Base-by-base conservation (phyloP, 2,329 filamentous ascomycete genomes). In the Raffaelea ambrosiae region DNA sequence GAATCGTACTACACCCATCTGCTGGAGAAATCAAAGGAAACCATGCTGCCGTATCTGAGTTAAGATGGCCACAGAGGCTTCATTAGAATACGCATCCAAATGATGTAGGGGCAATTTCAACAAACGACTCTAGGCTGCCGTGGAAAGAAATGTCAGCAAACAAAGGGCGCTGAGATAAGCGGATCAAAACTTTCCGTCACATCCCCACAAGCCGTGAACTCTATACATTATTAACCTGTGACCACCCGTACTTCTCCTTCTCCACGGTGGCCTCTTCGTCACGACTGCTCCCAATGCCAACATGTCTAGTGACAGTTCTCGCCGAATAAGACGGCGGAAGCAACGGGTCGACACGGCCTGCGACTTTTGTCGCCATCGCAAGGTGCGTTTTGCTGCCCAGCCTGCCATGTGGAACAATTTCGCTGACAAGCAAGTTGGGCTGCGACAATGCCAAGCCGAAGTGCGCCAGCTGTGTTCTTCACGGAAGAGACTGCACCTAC, bases 321-420 rank as follows among this genome's bases (percentile, higher is more conserved):
- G 26, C 31, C 9, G 31, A 9, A 33, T 33, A 19, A 38, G 16
- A 14, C 29, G 43, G 21, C 43, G 43, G 14, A 36, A 36, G 19
- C 31, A 16, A 22, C 29, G 43, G 19, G 43, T 22, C n/a, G 43
- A 36, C 13, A 23, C 5, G 16, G 43, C 43, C 29, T 44, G 43
- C 43, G 20, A 44, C 43, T 44, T 44, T 44, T 44, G 43, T 23
- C 43, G 43, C 5, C 43, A 36, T 8, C 5, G 43, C 5, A 44
- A 44, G 43, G 43, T 44, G 8, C 9, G 26, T 13, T 29, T 29
- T 29, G 26, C 26, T 29, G 26, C 7, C 26, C 26, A 29, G n/a
- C n/a, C n/a, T n/a, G n/a, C n/a, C n/a, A n/a, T n/a, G 31, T 9
- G 16, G 9, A 33, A 9, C 9, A 33, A 33, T 9, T 9, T 16